Evolutionary conservation across 1,139 yeast genomes (phyloP), one percentile per base, ranked within the genome.

Genomic region (Saccharomycopsis crataegensis): DNA sequence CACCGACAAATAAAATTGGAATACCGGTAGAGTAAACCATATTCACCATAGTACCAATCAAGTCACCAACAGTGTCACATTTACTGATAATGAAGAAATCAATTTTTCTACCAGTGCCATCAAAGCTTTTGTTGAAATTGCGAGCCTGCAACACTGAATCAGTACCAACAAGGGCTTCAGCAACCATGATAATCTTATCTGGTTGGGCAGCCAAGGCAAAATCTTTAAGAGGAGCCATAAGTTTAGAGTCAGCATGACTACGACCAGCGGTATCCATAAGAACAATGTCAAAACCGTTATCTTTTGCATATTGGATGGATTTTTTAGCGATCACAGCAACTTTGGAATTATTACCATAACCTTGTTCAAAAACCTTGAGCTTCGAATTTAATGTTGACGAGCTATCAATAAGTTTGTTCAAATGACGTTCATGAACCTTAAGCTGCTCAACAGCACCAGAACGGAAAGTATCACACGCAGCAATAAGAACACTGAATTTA

Each of bases 401-500:
- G 12, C 80, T 72, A 46, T 73, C 75, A 22, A 81, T 77, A 32
- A 87, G 71, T 57, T 82, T 82, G 54, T 84, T 80, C 59, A 93
- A 73, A 61, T 94, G 86, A 59, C 82, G 83, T 2, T 91, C 99
- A 69, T 93, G 99, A 1, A 93, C 96, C 62, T 93, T 83, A 60
- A 93, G 75, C 69, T 93, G 99, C 67, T 93, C 99, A 14, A 93
- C 98, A 0, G 99, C 99, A 50, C 99, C 99, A 0, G 97, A 89
- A 69, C 99, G 78, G 72, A 93, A 93, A 0, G 99, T 94, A 71
- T 93, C 99, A 70, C 99, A 93, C 0, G 99, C 99, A 46, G 96
- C 96, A 62, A 93, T 86, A 55, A 93, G 75, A 1, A 93, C 96
- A 62, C 81, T 83, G 66, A 88, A 77, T 65, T 91, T 83, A 67